Conservation (phyloP, 2,329 filamentous ascomycete genomes). For the Emmonsiellopsis sp. region DNA sequence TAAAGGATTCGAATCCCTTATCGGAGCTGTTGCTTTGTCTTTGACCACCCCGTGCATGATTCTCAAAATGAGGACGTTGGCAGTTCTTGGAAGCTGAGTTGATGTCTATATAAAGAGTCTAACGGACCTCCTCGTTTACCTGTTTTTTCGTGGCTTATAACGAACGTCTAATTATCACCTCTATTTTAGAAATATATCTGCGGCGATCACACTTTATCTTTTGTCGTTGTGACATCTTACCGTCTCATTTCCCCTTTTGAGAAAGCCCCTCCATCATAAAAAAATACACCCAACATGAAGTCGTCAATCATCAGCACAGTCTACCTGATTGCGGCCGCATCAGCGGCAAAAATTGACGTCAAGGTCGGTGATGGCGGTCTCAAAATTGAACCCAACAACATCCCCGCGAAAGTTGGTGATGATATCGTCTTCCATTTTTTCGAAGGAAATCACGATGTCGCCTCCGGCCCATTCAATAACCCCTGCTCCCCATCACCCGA, state of each 20-base stretch:
- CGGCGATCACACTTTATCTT: neutral
- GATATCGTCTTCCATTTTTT: constrained; percentile 10
- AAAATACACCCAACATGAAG: neutral
- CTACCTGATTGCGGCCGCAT: constrained; percentile 2
- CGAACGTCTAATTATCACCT: neutral
- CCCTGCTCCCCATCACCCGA: constrained; percentile 6
- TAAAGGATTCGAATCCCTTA: neutral
- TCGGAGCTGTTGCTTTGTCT: neutral
- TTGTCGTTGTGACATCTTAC: neutral
- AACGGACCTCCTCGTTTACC: neutral
- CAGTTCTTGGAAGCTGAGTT: neutral
- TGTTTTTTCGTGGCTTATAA: neutral
- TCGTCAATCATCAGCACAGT: neutral
- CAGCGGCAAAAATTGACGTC: constrained; percentile 8
- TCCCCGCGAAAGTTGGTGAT: constrained; percentile 8
- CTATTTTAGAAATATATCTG: neutral
- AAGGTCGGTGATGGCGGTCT: constrained; percentile 9
- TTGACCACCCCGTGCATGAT: neutral
- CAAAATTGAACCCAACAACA: constrained; percentile 7
- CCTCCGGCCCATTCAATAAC: constrained; percentile 7
- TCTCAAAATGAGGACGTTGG: neutral
- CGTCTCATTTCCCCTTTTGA: neutral
- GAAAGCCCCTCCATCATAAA: neutral
- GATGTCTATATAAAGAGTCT: neutral
- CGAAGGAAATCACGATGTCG: constrained; percentile 10